phyloP scores from a whole-genome alignment of 371 early-diverging fungal species.

The Mucor piriformis region DNA sequence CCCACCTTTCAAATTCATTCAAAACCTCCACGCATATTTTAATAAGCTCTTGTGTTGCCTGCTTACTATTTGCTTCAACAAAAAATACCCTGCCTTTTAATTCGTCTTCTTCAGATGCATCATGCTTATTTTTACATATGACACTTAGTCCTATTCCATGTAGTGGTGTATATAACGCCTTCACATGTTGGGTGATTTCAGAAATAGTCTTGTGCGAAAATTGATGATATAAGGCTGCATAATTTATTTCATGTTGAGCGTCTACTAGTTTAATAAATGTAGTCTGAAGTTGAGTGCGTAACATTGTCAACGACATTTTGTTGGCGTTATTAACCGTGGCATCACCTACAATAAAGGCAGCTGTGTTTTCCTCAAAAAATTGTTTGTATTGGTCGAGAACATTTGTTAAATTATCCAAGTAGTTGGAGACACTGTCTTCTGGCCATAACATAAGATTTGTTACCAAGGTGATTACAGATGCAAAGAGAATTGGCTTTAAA shows the following conservation, averaged over 20 bases:
- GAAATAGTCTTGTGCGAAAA: conserved; percentile 33
- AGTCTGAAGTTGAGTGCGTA: conserved; percentile 30
- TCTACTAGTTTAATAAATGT: conserved; percentile 35
- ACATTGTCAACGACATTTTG: conserved; percentile 7
- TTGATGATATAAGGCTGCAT: conserved; percentile 28
- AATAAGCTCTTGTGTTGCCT: background rate
- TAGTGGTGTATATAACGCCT: conserved; percentile 31
- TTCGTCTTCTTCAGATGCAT: background rate
- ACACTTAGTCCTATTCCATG: conserved; percentile 43
- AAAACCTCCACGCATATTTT: conserved; percentile 2
- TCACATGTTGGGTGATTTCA: conserved; percentile 30
- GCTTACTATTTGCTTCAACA: background rate
- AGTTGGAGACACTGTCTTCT: conserved; percentile 38
- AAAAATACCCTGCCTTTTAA: background rate
- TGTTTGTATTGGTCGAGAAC: conserved; percentile 24
- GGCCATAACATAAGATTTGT: conserved; percentile 44
- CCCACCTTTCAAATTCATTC: conserved; percentile 1
- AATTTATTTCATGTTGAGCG: conserved; percentile 40
- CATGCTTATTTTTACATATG: conserved; percentile 5
- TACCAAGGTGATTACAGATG: conserved; percentile 31
- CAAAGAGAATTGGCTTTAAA: conserved; percentile 36
- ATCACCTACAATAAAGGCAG: background rate
- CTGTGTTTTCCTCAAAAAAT: conserved; percentile 33
- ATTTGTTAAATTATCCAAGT: conserved; percentile 23
- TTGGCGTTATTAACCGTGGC: background rate